Base-by-base conservation (phyloP, 2,329 filamentous ascomycete genomes). In the Hortaea sp. region DNA sequence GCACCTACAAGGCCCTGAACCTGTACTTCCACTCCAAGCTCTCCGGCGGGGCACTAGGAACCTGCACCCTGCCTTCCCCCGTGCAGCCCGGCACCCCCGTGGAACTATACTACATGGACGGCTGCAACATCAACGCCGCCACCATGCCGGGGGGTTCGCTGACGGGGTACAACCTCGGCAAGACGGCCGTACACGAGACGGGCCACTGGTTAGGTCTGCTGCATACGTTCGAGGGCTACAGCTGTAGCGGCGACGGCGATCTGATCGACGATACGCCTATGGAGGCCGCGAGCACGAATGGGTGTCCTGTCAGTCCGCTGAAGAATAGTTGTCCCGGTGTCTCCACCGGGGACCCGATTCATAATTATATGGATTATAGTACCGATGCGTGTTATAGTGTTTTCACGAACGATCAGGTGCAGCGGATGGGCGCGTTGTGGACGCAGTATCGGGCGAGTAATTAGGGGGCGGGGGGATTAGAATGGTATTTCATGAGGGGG, bases 341-440 rank as follows among this genome's bases (percentile, higher is more conserved):
- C 27, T 60, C 64, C 7, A 72, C 71, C 0, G 44, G 66, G 9
- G 77, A 79, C 60, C 65, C 72, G 3, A 72, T 79, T 45, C 72
- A 76, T 49, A 77, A 79, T 56, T 79, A 73, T 54, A 79, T 80
- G 76, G 77, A 80, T 60, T 78, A 79, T 57, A 72, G 69, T 4
- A 70, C 65, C 6, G 76, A 79, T 65, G 68, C 66, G 13, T 79
- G 76, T 51, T 78, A 79, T 58, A 66, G 67, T 52, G 65, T 60
- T 1, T 79, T 79, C 51, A 76, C 75, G 5, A 55, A 63, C 1
- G 63, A 66, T 35, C 76, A 79, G 65, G 62, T 68, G 13, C 57
- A 64, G 47, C 61, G 76, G 44, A 77, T 79, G 69, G 63, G 68
- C 52, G 70, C 59, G 53, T 69, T 78, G 65, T 79, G 72, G 70